These are phyloP conservation scores for Trapa incisa DNA, from an alignment of 345 rosid genomes.

Conservation along the genomic window DNA sequence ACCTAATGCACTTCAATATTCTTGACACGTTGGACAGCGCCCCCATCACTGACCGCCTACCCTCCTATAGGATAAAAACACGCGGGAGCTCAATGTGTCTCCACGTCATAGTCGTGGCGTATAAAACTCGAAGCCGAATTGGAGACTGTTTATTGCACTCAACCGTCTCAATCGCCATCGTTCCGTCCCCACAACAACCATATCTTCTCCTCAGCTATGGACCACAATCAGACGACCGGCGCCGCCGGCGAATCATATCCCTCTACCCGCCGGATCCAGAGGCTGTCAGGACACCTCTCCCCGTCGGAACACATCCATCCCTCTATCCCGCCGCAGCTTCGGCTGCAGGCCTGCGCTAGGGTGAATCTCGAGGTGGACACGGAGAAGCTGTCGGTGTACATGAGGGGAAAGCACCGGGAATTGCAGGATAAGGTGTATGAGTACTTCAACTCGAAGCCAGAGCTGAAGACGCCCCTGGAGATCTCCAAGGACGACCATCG, in stretches of 20 bases:
- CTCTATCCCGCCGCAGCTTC: conserved; percentile 10
- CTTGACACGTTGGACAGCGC: no score
- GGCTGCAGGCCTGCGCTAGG: conserved; percentile 26
- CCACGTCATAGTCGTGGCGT: conserved; percentile 19
- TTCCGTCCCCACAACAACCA: not conserved
- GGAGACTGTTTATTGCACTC: not conserved
- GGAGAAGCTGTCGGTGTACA: conserved; percentile 28
- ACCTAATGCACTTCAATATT: no score
- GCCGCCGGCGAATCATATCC: conserved; percentile 7
- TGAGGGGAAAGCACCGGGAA: conserved; percentile 74
- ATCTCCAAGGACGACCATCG: conserved; percentile 66
- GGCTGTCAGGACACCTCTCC: conserved; percentile 41
- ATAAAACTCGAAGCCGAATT: conserved; percentile 2
- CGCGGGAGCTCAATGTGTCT: no score
- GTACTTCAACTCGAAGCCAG: conserved; percentile 58
- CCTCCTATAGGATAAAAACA: no score
- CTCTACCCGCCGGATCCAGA: conserved; percentile 40
- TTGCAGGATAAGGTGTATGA: conserved; percentile 57
- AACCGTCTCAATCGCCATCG: not conserved
- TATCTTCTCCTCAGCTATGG: conserved; percentile 1
- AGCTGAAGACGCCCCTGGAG: conserved; percentile 84
- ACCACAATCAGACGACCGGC: not conserved
- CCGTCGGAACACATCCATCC: conserved; percentile 20
- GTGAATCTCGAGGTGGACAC: conserved; percentile 41
- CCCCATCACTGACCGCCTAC: no score